Conservation (phyloP, 257 asterid species). For the Penstemon eatonii region DNA sequence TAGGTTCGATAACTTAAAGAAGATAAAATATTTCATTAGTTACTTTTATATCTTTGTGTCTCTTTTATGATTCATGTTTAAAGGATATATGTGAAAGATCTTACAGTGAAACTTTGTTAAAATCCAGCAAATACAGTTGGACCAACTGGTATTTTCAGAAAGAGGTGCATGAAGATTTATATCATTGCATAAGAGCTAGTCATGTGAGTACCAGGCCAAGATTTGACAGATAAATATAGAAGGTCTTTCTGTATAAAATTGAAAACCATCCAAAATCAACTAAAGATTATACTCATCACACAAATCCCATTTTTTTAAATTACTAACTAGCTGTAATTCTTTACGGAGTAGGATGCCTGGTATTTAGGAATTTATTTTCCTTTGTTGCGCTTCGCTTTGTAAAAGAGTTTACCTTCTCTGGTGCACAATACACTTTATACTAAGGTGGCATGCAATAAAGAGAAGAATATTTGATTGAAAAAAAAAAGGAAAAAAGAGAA, state of each 20-base stretch:
- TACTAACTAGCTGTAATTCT: background rate
- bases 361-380: background rate
- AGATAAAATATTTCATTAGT: too few relatives aligned
- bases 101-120: background rate
- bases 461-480: background rate
- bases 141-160: background rate
- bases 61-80: background rate
- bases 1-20: background rate
- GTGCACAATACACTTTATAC: background rate
- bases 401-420: background rate
- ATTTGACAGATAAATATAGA: background rate
- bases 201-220: background rate
- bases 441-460: background rate
- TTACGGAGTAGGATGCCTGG: background rate
- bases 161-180: background rate
- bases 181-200: background rate
- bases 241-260: background rate
- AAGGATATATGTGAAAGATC: background rate
- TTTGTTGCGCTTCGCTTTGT: background rate
- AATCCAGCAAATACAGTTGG: conserved; percentile 14
- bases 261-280: conserved; percentile 12
- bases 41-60: too few relatives aligned
- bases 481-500: background rate
- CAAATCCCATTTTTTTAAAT: background rate
- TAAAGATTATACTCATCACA: conserved; percentile 4